These are phyloP conservation scores for Neobulgaria alba DNA, from an alignment of 2,329 filamentous ascomycete species.

Conservation along the genomic window DNA sequence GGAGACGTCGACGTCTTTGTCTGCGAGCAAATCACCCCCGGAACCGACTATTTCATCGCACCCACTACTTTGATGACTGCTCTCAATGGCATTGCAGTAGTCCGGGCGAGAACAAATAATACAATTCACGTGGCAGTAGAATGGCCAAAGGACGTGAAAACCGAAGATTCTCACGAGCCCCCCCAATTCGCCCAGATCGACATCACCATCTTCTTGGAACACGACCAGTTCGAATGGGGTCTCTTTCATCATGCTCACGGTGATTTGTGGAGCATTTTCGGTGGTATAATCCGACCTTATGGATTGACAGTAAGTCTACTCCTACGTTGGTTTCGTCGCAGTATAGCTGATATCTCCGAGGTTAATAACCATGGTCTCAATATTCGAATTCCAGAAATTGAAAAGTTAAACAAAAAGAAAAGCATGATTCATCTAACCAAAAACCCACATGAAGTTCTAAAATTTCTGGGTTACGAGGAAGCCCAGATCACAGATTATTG, in stretches of 20 bases:
- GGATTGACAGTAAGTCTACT: conserved; percentile 45
- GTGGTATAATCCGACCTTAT: conserved; percentile 51
- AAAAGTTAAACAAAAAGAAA: conserved; percentile 45
- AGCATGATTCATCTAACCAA: conserved; percentile 49
- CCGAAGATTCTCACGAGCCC: background rate
- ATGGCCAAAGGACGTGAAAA: conserved; percentile 34
- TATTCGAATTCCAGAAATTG: conserved; percentile 61
- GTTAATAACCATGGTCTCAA: conserved; percentile 54
- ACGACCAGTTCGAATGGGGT: conserved; percentile 47
- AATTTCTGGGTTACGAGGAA: conserved; percentile 53
- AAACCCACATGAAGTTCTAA: conserved; percentile 46
- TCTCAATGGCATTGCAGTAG: background rate
- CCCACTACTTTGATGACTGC: background rate
- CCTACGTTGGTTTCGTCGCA: background rate
- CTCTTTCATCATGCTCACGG: conserved; percentile 63
- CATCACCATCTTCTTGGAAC: conserved; percentile 42
- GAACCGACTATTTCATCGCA: conserved; percentile 6
- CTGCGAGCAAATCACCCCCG: conserved; percentile 24
- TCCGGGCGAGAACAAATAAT: background rate
- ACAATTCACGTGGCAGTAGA: conserved; percentile 40
- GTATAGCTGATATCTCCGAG: background rate
- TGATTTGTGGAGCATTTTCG: conserved; percentile 61
- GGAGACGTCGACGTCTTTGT: conserved; percentile 71
- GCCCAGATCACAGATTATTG: conserved; percentile 35
- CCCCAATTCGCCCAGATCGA: conserved; percentile 57